A percentile compares a stretch with the other conserved stretches of the same genome.
These are phyloP conservation scores for Solanum paucissectum DNA, from an alignment of 257 asterid genomes.

Conservation along the genomic window DNA sequence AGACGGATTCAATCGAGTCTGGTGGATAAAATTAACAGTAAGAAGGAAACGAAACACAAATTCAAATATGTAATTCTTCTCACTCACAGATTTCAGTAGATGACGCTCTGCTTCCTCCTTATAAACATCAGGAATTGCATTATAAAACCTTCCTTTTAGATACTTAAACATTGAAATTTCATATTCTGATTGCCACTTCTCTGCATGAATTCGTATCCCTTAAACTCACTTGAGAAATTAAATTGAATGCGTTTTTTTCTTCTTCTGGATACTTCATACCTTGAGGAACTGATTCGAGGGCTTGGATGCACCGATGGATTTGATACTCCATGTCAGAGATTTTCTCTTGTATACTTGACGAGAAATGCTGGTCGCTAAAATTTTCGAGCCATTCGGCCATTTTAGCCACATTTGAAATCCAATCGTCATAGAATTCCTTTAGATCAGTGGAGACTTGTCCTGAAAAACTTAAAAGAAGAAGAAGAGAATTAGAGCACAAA, in stretches of 20 bases:
- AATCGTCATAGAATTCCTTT: neutral
- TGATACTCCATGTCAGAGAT: neutral
- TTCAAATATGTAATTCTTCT: neutral
- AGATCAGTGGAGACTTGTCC: neutral
- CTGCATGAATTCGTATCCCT: neutral
- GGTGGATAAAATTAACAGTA: neutral
- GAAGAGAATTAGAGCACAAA: too few species aligned
- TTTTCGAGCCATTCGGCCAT: neutral
- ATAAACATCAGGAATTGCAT: neutral
- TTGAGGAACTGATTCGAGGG: neutral
- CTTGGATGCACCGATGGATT: rapidly evolving
- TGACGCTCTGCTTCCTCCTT: neutral
- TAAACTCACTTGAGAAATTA: neutral
- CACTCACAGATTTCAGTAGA: neutral
- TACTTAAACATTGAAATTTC: too few species aligned
- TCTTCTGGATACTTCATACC: neutral
- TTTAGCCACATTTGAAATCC: neutral
- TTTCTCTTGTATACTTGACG: neutral
- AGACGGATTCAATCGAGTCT: neutral
- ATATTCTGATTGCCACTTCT: too few species aligned
- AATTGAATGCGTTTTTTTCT: neutral
- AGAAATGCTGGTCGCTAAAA: neutral
- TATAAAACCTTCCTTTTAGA: neutral
- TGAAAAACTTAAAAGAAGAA: too few species aligned
- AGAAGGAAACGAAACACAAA: too few species aligned